phyloP scores from a whole-genome alignment of 75 land plant species.

The Picea glauca region DNA sequence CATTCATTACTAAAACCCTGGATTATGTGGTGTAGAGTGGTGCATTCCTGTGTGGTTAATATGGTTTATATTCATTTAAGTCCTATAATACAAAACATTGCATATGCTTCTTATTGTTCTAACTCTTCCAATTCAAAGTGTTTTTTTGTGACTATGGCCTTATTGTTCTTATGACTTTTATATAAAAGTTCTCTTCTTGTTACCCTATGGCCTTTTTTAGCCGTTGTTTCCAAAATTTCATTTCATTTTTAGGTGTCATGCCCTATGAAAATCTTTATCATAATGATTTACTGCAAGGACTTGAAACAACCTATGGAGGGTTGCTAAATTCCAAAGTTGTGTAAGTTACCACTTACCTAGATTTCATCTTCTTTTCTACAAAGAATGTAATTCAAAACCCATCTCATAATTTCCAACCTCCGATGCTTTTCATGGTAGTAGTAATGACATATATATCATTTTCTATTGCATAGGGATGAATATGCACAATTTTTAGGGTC shows the following conservation, averaged over 20 bases:
- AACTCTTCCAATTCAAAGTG: no score
- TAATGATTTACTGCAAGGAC: conserved; percentile 59
- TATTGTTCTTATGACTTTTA: not conserved
- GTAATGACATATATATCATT: not conserved
- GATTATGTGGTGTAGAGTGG: no score
- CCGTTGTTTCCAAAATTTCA: not conserved
- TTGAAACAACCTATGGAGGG: no score
- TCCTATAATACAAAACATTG: no score
- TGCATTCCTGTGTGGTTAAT: no score
- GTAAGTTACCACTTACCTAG: no score
- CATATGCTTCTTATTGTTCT: no score
- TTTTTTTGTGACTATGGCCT: not conserved
- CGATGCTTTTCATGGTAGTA: not conserved
- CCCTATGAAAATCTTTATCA: conserved; percentile 84
- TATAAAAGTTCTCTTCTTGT: not conserved
- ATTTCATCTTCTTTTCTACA: no score
- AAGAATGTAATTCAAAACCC: no score
- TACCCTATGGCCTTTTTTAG: not conserved
- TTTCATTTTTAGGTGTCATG: conserved; percentile 45
- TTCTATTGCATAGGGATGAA: conserved; percentile 18
- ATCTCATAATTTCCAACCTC: not conserved
- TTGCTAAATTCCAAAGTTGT: no score
- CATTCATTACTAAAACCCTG: not conserved
- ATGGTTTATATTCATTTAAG: no score
- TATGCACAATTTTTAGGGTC: conserved; percentile 75